Conservation (phyloP, 2,329 filamentous ascomycete genomes). For the Aaosphaeria pasadenensis region DNA sequence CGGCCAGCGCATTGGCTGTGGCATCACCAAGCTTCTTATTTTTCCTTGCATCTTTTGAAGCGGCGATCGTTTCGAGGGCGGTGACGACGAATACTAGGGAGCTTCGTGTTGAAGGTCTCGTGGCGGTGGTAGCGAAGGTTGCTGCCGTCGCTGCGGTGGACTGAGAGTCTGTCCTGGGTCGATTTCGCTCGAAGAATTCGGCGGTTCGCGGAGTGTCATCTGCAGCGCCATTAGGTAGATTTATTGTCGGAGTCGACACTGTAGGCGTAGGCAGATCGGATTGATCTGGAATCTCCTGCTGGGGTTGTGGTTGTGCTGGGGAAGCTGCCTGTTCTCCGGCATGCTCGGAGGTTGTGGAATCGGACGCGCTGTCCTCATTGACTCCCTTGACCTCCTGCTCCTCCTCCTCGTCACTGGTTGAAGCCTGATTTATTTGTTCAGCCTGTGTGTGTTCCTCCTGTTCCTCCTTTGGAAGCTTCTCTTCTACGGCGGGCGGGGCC, state of each 20-base stretch:
- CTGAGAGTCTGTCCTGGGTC: slow-evolving; percentile 58
- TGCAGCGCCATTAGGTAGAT: background rate
- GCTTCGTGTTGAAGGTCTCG: slow-evolving; percentile 68
- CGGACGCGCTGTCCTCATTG: background rate
- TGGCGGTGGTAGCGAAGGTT: slow-evolving; percentile 41
- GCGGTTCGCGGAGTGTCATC: slow-evolving; percentile 26
- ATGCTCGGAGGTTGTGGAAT: background rate
- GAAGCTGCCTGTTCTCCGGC: background rate
- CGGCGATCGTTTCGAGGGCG: slow-evolving; percentile 85
- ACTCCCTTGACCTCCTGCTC: background rate
- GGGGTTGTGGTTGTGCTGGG: background rate
- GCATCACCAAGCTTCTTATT: slow-evolving; percentile 81
- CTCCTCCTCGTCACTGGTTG: background rate
- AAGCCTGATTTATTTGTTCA: no score
- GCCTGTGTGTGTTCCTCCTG: background rate
- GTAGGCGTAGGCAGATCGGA: background rate
- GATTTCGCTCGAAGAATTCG: slow-evolving; percentile 36
- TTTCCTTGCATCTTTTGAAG: slow-evolving; percentile 85
- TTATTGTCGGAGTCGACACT: background rate
- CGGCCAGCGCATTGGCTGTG: slow-evolving; percentile 74
- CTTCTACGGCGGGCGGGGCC: slow-evolving; percentile 3
- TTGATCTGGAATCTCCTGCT: background rate
- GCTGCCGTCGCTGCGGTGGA: slow-evolving; percentile 42
- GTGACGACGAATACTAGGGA: slow-evolving; percentile 95
- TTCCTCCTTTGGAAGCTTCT: background rate